These are phyloP conservation scores for Cordia subcordata DNA, from an alignment of 257 asterid genomes.

Conservation along the genomic window DNA sequence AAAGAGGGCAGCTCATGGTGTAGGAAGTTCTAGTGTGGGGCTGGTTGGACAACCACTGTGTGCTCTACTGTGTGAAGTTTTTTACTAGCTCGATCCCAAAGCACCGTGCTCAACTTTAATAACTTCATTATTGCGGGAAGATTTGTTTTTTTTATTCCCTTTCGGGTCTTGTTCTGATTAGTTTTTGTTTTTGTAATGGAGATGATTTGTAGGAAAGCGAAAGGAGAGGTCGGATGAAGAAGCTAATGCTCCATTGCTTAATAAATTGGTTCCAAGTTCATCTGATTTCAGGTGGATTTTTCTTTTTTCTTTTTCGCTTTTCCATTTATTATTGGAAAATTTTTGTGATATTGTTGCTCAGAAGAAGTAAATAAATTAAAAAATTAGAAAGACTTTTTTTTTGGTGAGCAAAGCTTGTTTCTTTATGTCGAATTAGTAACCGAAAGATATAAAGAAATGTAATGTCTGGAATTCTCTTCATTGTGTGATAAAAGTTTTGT, in stretches of 20 bases:
- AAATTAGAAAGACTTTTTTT: too few species aligned
- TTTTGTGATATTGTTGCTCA: background rate
- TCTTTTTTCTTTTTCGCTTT: background rate
- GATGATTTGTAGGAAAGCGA: slow-evolving; percentile 58
- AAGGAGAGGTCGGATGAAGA: slow-evolving; percentile 64
- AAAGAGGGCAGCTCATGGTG: too few species aligned
- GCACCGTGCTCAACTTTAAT: too few species aligned
- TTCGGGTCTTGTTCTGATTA: background rate
- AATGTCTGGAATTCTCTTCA: too few species aligned
- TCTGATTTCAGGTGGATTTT: slow-evolving; percentile 62
- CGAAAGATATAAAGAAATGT: too few species aligned
- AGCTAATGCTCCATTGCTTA: slow-evolving; percentile 32
- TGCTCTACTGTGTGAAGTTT: too few species aligned
- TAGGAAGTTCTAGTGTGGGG: too few species aligned
- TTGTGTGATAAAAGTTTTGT: background rate
- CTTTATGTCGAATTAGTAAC: too few species aligned
- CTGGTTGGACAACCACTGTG: too few species aligned
- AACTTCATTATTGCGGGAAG: too few species aligned
- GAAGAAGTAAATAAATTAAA: background rate
- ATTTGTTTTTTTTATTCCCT: background rate
- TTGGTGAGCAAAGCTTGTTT: too few species aligned
- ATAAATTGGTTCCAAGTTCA: slow-evolving; percentile 71
- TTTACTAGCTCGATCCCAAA: too few species aligned
- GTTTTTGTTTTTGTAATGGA: background rate
- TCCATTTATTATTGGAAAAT: background rate